These are phyloP conservation scores for Rhizopus delemar DNA, from an alignment of 371 early-diverging fungal species.

Conservation along the genomic window DNA sequence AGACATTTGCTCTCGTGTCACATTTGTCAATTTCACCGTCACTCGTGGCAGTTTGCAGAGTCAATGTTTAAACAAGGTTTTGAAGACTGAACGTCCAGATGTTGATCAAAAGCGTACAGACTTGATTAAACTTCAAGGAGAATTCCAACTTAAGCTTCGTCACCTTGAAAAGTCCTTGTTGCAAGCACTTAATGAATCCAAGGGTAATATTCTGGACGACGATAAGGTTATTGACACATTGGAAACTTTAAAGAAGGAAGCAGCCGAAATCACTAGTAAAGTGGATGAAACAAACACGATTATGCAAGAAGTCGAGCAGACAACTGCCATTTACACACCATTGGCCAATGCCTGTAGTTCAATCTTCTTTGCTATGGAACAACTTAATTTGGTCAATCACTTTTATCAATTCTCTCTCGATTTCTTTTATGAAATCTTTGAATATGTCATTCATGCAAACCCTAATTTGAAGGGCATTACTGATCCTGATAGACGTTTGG, in stretches of 20 bases:
- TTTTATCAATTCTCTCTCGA: slow-evolving; percentile 98
- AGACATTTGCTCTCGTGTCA: slow-evolving; percentile 95
- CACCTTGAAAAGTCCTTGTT: slow-evolving; percentile 93
- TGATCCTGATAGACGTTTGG: slow-evolving; percentile 76
- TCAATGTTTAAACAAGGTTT: slow-evolving; percentile 94
- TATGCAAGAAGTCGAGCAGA: slow-evolving; percentile 93
- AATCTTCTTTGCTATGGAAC: slow-evolving; percentile 96
- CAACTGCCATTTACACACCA: slow-evolving; percentile 88
- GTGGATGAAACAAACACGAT: slow-evolving; percentile 93
- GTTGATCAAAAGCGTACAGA: slow-evolving; percentile 92
- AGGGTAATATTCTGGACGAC: slow-evolving; percentile 97
- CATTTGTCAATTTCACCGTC: slow-evolving; percentile 98
- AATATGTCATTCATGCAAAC: slow-evolving; percentile 82
- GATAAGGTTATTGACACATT: slow-evolving; percentile 92
- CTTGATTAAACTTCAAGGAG: slow-evolving; percentile 92
- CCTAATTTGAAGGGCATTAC: slow-evolving; percentile 68
- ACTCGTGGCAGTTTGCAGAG: slow-evolving; percentile 94
- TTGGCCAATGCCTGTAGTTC: slow-evolving; percentile 90
- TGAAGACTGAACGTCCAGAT: slow-evolving; percentile 94
- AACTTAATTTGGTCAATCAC: slow-evolving; percentile 83
- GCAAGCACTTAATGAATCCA: slow-evolving; percentile 90
- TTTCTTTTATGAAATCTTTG: slow-evolving; percentile 94
- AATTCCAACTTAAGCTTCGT: slow-evolving; percentile 90
- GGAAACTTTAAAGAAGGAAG: slow-evolving; percentile 94
- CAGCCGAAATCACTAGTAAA: slow-evolving; percentile 90